These are phyloP conservation scores for Cutaneotrichosporon cavernicola DNA, from an alignment of 1,284 basidiomycete genomes.

Conservation along the genomic window DNA sequence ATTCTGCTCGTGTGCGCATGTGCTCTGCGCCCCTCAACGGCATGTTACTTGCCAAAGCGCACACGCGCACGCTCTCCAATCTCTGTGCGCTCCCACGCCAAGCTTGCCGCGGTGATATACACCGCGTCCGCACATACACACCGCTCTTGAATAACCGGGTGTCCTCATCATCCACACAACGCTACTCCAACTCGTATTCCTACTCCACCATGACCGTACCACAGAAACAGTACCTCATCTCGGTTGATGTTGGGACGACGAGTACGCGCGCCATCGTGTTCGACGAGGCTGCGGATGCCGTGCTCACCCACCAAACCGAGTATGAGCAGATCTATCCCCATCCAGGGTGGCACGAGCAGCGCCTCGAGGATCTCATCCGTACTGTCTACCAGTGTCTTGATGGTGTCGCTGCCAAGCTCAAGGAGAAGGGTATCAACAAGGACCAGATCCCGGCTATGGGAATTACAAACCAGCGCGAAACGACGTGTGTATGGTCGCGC, in stretches of 20 bases:
- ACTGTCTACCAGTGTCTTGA: constrained; percentile 76
- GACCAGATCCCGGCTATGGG: constrained; percentile 80
- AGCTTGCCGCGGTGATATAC: not conserved
- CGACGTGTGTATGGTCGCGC: constrained; percentile 89
- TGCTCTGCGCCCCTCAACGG: too few species aligned
- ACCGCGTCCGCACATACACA: not conserved
- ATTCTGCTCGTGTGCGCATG: too few species aligned
- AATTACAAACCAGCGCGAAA: constrained; percentile 97
- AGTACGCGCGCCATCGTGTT: constrained; percentile 94
- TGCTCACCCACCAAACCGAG: constrained; percentile 82
- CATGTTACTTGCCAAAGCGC: too few species aligned
- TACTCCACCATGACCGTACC: constrained; percentile 10
- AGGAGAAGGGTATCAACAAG: constrained; percentile 66
- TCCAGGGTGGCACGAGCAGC: constrained; percentile 95
- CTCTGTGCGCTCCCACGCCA: not conserved
- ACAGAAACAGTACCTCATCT: constrained; percentile 18
- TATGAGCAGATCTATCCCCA: constrained; percentile 88
- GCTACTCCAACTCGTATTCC: not conserved
- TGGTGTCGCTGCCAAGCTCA: constrained; percentile 68
- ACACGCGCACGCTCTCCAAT: not conserved
- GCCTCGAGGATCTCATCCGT: constrained; percentile 77
- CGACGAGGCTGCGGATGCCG: constrained; percentile 79
- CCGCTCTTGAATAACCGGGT: not conserved
- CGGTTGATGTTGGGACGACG: constrained; percentile 23
- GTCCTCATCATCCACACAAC: not conserved